A percentile compares a stretch with the other conserved stretches of the same genome.
Conservation (phyloP, 2,329 filamentous ascomycete genomes). For the Fusarium metavorans region DNA sequence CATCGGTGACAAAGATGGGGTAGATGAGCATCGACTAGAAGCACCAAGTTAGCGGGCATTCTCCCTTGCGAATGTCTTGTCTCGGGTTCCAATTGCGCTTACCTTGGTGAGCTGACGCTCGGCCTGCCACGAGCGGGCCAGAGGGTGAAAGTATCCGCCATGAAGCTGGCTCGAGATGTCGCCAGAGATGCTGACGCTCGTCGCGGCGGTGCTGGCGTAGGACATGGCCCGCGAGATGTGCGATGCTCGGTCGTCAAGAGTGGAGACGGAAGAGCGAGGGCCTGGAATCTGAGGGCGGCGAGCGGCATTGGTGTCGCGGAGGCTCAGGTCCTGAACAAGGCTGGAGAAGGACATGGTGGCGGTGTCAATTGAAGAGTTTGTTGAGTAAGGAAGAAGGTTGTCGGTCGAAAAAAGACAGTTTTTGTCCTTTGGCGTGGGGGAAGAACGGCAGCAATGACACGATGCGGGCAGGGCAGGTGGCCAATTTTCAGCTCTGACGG, state of each 20-base stretch:
- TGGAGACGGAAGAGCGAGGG: conserved; percentile 63
- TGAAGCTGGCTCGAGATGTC: conserved; percentile 88
- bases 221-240: conserved; percentile 74
- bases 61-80: neutral
- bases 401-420: conserved; percentile 10
- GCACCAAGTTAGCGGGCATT: conserved; percentile 23
- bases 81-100: conserved; percentile 36
- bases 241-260: conserved; percentile 70
- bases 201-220: conserved; percentile 74
- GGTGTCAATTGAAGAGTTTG: conserved; percentile 19
- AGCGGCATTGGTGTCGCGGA: conserved; percentile 64
- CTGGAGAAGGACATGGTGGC: conserved; percentile 74
- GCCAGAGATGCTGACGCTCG: conserved; percentile 76
- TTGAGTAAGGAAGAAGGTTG: conserved; percentile 6
- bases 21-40: conserved; percentile 96
- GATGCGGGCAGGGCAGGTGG: conserved; percentile 32
- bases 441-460: conserved; percentile 15
- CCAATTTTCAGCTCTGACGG: conserved; percentile 34
- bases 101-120: conserved; percentile 90
- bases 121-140: conserved; percentile 84
- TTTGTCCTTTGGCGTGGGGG: conserved; percentile 7
- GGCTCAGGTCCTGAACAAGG: conserved; percentile 73
- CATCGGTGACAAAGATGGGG: conserved; percentile 95
- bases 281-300: conserved; percentile 58
- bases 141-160: conserved; percentile 83